A percentile compares a stretch with the other conserved stretches of the same genome.
These are phyloP conservation scores for Onygena corvina DNA, from an alignment of 2,329 filamentous ascomycete genomes.

Conservation along the genomic window DNA sequence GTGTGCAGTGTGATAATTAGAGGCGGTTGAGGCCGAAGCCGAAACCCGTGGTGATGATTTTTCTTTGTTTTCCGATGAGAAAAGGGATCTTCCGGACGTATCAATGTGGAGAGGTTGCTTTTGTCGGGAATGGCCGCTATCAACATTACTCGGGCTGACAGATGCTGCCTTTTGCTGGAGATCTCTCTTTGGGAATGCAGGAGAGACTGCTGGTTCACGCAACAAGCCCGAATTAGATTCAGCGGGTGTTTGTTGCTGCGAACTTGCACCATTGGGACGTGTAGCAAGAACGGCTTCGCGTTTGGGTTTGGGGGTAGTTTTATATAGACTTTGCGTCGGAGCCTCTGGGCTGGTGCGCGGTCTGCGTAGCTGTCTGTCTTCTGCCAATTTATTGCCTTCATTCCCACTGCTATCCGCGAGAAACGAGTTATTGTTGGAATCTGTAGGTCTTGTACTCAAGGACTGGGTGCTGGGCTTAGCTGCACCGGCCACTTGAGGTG, in stretches of 20 bases:
- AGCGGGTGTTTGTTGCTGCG: not conserved
- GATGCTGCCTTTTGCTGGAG: not conserved
- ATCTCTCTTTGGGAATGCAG: not conserved
- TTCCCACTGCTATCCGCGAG: constrained; percentile 28
- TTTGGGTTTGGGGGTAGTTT: not conserved
- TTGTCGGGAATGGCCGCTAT: not conserved
- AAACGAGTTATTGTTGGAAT: constrained; percentile 24
- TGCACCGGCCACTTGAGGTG: not conserved
- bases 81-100: not conserved
- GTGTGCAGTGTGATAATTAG: constrained; percentile 35
- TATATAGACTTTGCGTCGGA: not conserved
- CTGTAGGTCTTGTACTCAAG: not conserved
- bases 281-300: not conserved
- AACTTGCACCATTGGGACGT: not conserved
- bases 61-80: not conserved
- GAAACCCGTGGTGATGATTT: constrained; percentile 26
- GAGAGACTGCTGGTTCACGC: not conserved
- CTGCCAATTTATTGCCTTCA: constrained; percentile 17
- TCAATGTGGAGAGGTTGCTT: not conserved
- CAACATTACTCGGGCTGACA: not conserved
- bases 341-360: constrained; percentile 1
- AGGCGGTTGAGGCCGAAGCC: constrained; percentile 32
- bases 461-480: not conserved
- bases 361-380: not conserved
- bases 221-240: not conserved